Conservation (phyloP, 495 filamentous ascomycete genomes). For the Glutinoglossum americanum region DNA sequence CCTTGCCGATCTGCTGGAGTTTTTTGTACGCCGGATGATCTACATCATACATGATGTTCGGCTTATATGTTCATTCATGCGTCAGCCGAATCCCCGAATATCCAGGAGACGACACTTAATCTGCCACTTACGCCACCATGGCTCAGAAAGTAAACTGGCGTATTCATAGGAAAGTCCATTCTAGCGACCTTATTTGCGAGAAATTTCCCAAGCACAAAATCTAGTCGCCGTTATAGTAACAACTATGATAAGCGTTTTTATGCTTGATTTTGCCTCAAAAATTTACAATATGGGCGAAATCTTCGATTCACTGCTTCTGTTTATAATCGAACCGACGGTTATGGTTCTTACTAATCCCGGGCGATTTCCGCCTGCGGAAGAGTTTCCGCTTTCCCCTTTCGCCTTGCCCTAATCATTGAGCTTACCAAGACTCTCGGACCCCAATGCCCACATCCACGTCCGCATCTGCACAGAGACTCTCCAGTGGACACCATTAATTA, state of each 20-base stretch:
- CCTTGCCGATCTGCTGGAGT: slow-evolving; percentile 44
- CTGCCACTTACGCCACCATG: slow-evolving; percentile 45
- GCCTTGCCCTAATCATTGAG: no score
- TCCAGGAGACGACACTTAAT: background rate
- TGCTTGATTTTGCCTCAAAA: no score
- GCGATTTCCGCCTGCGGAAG: no score
- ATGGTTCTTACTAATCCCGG: background rate
- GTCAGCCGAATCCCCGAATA: background rate
- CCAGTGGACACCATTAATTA: background rate
- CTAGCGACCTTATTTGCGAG: background rate
- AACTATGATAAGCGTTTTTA: no score
- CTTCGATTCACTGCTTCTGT: background rate
- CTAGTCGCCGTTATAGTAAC: no score
- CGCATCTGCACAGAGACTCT: background rate
- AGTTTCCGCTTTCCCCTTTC: no score
- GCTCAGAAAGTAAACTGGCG: slow-evolving; percentile 60
- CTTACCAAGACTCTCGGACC: no score
- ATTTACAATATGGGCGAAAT: background rate
- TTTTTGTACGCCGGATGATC: slow-evolving; percentile 54
- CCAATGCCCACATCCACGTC: background rate
- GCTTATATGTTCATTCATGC: slow-evolving; percentile 23
- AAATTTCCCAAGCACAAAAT: background rate
- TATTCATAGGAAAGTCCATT: slow-evolving; percentile 3
- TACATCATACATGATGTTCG: slow-evolving; percentile 51
- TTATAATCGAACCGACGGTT: background rate